phyloP scores from a whole-genome alignment of 805 yeast species.

The Yarrowia sp. region DNA sequence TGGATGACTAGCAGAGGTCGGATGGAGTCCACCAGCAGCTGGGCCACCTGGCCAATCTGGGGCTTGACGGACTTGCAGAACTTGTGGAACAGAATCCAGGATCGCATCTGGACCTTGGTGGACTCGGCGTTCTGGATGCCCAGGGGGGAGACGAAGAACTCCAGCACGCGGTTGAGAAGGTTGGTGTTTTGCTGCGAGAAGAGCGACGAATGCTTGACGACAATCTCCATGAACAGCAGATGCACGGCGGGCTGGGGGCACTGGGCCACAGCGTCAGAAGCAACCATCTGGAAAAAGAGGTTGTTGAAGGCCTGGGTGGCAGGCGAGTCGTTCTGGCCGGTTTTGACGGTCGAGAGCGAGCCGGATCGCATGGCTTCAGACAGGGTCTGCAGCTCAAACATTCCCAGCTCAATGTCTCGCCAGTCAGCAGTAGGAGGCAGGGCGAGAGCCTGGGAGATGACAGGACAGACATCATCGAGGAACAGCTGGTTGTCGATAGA shows the following conservation, averaged over 20 bases:
- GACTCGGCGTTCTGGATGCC: slow-evolving; percentile 80
- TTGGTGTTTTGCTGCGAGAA: slow-evolving; percentile 54
- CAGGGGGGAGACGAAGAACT: slow-evolving; percentile 76
- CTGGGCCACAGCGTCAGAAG: slow-evolving; percentile 54
- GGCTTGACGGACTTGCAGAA: slow-evolving; percentile 81
- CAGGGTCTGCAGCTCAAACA: slow-evolving; percentile 78
- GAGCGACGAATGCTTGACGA: slow-evolving; percentile 77
- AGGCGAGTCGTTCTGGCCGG: slow-evolving; percentile 18
- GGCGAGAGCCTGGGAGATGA: slow-evolving; percentile 61
- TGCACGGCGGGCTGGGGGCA: slow-evolving; percentile 84
- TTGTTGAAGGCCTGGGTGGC: slow-evolving; percentile 64
- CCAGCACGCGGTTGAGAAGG: slow-evolving; percentile 67
- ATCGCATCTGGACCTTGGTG: slow-evolving; percentile 73
- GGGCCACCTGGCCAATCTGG: slow-evolving; percentile 59
- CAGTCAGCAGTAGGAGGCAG: slow-evolving; percentile 56
- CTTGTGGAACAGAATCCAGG: slow-evolving; percentile 90
- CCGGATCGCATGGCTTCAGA: slow-evolving; percentile 83
- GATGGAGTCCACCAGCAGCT: slow-evolving; percentile 65
- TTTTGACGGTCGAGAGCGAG: slow-evolving; percentile 70
- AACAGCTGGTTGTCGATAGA: slow-evolving; percentile 65
- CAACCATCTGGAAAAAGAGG: slow-evolving; percentile 60
- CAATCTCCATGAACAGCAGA: slow-evolving; percentile 79
- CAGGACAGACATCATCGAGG: slow-evolving; percentile 63
- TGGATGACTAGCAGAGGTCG: slow-evolving; percentile 67
- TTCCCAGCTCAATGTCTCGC: slow-evolving; percentile 86